Evolutionary conservation across 2,329 filamentous ascomycete species (phyloP).

Genomic region (Fusarium lyarnte): DNA sequence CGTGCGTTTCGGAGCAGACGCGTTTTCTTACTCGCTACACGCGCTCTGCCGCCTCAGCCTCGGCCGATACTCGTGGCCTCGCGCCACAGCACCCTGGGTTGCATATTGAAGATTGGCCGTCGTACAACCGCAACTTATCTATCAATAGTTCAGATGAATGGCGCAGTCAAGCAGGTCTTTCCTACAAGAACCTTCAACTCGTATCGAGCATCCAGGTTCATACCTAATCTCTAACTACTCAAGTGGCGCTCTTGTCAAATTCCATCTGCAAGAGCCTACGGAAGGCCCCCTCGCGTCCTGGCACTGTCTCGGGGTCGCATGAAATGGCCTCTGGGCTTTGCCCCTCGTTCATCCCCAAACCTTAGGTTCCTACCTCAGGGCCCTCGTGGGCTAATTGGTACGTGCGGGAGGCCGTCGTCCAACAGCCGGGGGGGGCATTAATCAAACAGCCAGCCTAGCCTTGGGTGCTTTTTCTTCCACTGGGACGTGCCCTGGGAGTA

Average conservation of each 20-base stretch:
- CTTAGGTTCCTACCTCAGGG: conserved; percentile 23
- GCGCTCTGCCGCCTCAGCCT: conserved; percentile 28
- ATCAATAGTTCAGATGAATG: conserved; percentile 6
- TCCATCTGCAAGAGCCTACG: conserved; percentile 9
- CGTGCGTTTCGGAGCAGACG: conserved; percentile 16
- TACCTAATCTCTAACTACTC: conserved; percentile 11
- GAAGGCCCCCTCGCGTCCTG: conserved; percentile 23
- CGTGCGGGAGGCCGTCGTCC: conserved; percentile 39
- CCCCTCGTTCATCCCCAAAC: conserved; percentile 32
- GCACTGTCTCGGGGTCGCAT: conserved; percentile 38
- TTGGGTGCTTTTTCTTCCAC: conserved; percentile 29
- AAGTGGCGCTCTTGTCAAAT: conserved; percentile 25
- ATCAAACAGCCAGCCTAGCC: conserved; percentile 41
- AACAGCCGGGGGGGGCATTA: conserved; percentile 39
- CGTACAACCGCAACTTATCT: conserved; percentile 4
- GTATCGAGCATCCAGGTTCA: background rate
- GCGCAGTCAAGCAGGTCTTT: background rate
- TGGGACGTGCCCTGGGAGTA: conserved; percentile 37
- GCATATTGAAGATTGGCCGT: background rate
- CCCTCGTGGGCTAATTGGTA: conserved; percentile 28
- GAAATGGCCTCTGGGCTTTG: conserved; percentile 36
- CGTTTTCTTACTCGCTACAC: conserved; percentile 20
- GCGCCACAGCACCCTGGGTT: conserved; percentile 13
- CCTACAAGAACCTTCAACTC: background rate
- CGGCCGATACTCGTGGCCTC: conserved; percentile 16